A percentile compares a stretch with the other conserved stretches of the same genome.
phyloP scores from a whole-genome alignment of 164 flowering plant species.

The Hamamelis virginiana region DNA sequence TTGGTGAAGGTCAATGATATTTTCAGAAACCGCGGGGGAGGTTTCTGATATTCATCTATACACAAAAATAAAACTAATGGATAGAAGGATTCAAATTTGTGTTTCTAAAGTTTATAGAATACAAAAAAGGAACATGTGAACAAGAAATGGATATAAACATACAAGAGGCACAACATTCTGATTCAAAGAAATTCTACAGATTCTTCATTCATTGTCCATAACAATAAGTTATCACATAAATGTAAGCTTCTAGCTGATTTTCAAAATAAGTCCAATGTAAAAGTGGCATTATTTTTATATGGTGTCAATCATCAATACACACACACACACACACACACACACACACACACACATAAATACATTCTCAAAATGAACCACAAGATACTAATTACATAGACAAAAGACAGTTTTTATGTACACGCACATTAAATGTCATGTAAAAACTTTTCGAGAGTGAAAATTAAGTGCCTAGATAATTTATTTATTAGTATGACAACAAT shows the following conservation, averaged over 20 bases:
- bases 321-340: too few relatives aligned
- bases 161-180: too few relatives aligned
- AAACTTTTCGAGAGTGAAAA: too few relatives aligned
- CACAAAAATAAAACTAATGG: background rate
- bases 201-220: too few relatives aligned
- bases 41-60: background rate
- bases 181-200: too few relatives aligned
- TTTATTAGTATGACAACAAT: background rate
- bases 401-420: too few relatives aligned
- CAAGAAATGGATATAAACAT: too few relatives aligned
- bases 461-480: background rate
- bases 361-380: background rate
- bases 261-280: background rate
- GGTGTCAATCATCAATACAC: background rate
- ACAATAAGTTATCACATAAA: too few relatives aligned
- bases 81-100: background rate
- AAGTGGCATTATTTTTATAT: background rate
- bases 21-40: background rate
- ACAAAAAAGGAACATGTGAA: background rate
- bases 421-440: too few relatives aligned
- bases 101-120: background rate
- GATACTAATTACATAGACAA: too few relatives aligned
- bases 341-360: too few relatives aligned
- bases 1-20: background rate
- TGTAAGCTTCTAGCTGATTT: background rate